Percentiles rank a stretch among this genome's conserved stretches.
phyloP scores from a whole-genome alignment of 2,329 filamentous ascomycete genomes.

The Beauveria scarabaeidicola region DNA sequence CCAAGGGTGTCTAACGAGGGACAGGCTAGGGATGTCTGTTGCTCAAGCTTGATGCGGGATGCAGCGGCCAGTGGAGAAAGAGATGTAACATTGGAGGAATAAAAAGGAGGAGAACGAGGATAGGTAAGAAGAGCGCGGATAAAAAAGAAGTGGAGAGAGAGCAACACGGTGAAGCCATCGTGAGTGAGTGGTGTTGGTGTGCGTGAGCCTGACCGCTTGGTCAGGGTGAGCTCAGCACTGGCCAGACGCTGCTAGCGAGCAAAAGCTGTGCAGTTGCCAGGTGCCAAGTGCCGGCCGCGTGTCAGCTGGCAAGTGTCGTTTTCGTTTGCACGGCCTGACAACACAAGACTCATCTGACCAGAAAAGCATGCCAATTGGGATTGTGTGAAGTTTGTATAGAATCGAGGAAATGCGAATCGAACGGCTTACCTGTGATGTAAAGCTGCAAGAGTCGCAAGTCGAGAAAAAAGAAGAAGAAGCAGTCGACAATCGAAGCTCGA shows the following conservation, averaged over 20 bases:
- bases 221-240: not conserved
- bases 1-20: constrained; percentile 6
- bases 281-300: not conserved
- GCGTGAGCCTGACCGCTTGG: constrained; percentile 6
- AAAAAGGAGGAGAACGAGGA: not conserved
- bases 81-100: not conserved
- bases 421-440: constrained; percentile 5
- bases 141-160: not conserved
- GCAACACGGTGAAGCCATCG: constrained; percentile 9
- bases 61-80: not conserved
- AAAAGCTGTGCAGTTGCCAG: not conserved
- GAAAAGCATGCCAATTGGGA: not conserved
- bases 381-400: not conserved
- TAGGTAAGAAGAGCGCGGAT: not conserved
- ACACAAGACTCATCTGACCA: not conserved
- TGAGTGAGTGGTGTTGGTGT: not conserved
- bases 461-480: not conserved
- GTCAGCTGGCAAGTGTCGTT: not conserved
- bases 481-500: not conserved
- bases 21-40: not conserved
- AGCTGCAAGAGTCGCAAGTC: not conserved
- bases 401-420: not conserved
- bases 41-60: not conserved
- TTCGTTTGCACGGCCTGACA: not conserved
- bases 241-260: not conserved